Conservation (phyloP, 129 eudicot genomes). For the Sambucus nigra region DNA sequence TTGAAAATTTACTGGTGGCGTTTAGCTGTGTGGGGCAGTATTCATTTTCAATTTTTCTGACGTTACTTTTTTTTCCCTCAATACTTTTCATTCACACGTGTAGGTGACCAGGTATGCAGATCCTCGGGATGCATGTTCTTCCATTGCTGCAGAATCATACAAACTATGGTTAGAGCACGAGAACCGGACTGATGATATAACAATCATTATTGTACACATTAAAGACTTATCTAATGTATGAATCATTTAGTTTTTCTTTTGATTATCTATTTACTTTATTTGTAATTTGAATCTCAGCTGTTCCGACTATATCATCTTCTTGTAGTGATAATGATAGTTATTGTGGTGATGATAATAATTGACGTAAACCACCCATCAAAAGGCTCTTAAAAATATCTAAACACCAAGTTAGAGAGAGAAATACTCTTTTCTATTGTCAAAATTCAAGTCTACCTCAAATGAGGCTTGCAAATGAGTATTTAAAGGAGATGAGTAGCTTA, state of each 20-base stretch:
- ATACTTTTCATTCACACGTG: slow-evolving; percentile 4
- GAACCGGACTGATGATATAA: slow-evolving; percentile 92
- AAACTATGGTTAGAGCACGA: slow-evolving; percentile 89
- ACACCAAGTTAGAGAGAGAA: no score
- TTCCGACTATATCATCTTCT: slow-evolving; percentile 2
- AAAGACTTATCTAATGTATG: slow-evolving; percentile 62
- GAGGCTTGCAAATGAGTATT: no score
- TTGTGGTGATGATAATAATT: no score
- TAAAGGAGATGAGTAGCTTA: no score
- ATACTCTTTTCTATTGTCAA: no score
- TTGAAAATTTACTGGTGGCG: background rate
- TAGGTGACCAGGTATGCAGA: slow-evolving; percentile 70
- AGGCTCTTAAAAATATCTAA: no score
- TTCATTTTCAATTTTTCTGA: background rate
- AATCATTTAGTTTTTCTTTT: slow-evolving; percentile 6
- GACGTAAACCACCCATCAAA: no score
- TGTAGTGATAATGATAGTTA: no score
- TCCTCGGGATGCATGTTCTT: slow-evolving; percentile 77
- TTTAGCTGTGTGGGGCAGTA: background rate
- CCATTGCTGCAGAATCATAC: slow-evolving; percentile 82
- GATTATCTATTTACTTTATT: background rate
- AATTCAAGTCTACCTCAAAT: no score
- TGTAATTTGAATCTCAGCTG: background rate
- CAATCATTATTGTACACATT: slow-evolving; percentile 76
- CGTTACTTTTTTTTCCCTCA: background rate